A percentile compares a stretch with the other conserved stretches of the same genome.
phyloP scores from a whole-genome alignment of 2,329 filamentous ascomycete species.

The Pochonia chlamydosporia region DNA sequence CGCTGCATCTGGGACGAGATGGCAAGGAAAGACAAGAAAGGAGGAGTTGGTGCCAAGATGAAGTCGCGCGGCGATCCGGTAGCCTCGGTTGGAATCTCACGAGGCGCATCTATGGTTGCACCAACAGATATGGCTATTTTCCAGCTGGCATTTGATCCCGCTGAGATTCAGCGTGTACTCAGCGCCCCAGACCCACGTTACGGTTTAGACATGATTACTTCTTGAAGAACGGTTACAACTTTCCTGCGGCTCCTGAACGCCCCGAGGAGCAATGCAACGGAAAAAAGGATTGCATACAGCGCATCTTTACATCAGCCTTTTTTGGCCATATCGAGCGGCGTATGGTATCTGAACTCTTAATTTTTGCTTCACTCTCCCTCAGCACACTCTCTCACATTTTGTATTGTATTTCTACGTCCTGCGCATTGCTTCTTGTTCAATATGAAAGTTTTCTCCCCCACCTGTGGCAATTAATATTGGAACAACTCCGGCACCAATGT shows the following conservation, averaged over 20 bases:
- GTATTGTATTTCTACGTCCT: too few species aligned
- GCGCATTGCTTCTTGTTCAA: too few species aligned
- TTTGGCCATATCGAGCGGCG: too few species aligned
- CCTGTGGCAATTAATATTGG: too few species aligned
- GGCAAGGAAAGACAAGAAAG: conserved; percentile 41
- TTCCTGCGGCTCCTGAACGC: neutral
- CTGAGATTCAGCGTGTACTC: conserved; percentile 44
- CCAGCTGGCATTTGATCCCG: conserved; percentile 42
- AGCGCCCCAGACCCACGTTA: conserved; percentile 49
- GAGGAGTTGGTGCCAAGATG: conserved; percentile 22
- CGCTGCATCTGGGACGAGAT: conserved; percentile 49
- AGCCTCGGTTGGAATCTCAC: conserved; percentile 20
- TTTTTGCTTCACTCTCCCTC: too few species aligned
- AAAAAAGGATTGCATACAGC: neutral
- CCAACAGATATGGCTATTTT: conserved; percentile 48
- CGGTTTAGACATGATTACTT: conserved; percentile 46
- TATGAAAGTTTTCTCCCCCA: too few species aligned
- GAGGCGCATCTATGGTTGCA: conserved; percentile 11
- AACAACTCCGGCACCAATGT: neutral
- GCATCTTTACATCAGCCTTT: too few species aligned
- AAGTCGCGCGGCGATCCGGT: conserved; percentile 25
- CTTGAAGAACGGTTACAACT: conserved; percentile 11
- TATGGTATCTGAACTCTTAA: too few species aligned
- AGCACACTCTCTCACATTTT: too few species aligned
- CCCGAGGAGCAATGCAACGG: neutral